Base-by-base conservation (phyloP, 1,284 basidiomycete species). In the Schizophyllum amplum region DNA sequence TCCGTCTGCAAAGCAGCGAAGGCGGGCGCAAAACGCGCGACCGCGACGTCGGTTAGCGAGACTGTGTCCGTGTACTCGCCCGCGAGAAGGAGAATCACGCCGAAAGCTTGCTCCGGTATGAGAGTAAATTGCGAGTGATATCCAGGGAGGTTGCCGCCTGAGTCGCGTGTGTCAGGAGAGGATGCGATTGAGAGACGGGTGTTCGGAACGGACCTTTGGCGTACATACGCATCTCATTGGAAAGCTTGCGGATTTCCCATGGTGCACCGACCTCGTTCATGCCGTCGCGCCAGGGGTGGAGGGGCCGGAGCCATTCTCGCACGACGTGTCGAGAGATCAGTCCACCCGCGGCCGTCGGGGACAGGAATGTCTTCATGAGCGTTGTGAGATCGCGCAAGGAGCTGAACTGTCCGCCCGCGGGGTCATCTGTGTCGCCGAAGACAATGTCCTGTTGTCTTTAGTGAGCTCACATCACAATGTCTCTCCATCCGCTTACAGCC, bases 381-480 rank as follows among this genome's bases (percentile, higher is more conserved):
- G 64, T 72, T 21, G 67, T 63, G 4, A 78, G 65, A 59, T 81
- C 80, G 1, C 69, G 64, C 9, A 80, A 66, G 0, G 78, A 78
- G 58, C 73, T 72, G 62, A 75, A 78, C 61, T 82, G 80, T 1
- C 78, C 80, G 0, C 73, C 79, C 0, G 75, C 64, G 2, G 78
- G 68, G 56, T 80, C 78, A 62, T 65, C 67, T 0, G 70, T 65
- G 54, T 76, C 73, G 20, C 66, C 60, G 56, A 80, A 73, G 57
- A 71, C 69, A 25, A 67, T 61, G 54, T 79, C 76, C 70, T 78
- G 27, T 5, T 4, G 22, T 33, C 15, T 13, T 27, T 23, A 27
- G 17, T 4, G 2, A 24, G 7, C 7, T 9, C 7, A 42, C 33
- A 42, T 13, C 13, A 9, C 7, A 3, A 13, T 9, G 4, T 11